These are phyloP conservation scores for Leccinum broughii DNA, from an alignment of 768 basidiomycete species.

Conservation along the genomic window DNA sequence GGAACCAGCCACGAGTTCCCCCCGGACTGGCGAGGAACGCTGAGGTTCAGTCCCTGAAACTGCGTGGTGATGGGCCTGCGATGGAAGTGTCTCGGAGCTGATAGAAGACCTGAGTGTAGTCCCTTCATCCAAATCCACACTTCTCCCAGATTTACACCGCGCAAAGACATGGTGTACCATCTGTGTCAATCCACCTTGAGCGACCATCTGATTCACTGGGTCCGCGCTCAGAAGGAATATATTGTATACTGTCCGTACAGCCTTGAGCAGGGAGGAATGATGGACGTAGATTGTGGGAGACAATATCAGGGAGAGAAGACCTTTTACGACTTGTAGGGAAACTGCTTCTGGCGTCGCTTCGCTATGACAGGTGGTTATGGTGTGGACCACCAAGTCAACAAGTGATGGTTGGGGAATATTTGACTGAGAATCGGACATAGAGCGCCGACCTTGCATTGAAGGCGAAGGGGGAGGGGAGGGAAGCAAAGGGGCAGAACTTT, in stretches of 20 bases:
- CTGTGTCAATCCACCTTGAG: conserved; percentile 95
- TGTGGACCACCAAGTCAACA: conserved; percentile 92
- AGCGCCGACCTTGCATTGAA: conserved; percentile 40
- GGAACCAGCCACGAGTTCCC: conserved; percentile 1
- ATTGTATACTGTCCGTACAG: conserved; percentile 97
- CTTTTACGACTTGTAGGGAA: conserved; percentile 96
- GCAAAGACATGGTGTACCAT: conserved; percentile 98
- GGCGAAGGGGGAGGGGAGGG: conserved; percentile 83
- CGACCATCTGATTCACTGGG: conserved; percentile 94
- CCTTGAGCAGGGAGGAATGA: conserved; percentile 93
- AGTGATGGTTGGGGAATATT: conserved; percentile 66
- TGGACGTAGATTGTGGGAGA: conserved; percentile 88
- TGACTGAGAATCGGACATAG: conserved; percentile 47
- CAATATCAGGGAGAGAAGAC: conserved; percentile 83
- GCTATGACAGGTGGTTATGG: conserved; percentile 88
- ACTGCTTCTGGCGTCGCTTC: conserved; percentile 88
- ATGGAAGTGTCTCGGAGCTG: conserved; percentile 24
- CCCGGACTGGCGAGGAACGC: conserved; percentile 11
- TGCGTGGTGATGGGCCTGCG: conserved; percentile 7
- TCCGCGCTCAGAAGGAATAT: conserved; percentile 91
- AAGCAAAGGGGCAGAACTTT: conserved; percentile 43
- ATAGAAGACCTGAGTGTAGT: conserved; percentile 19
- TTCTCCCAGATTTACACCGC: conserved; percentile 55
- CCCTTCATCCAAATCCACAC: conserved; percentile 19
- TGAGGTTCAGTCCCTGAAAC: conserved; percentile 11